Evolutionary conservation across 225 moss, liverwort and hornwort species (phyloP).

Genomic region (Physcomitrium patens): DNA sequence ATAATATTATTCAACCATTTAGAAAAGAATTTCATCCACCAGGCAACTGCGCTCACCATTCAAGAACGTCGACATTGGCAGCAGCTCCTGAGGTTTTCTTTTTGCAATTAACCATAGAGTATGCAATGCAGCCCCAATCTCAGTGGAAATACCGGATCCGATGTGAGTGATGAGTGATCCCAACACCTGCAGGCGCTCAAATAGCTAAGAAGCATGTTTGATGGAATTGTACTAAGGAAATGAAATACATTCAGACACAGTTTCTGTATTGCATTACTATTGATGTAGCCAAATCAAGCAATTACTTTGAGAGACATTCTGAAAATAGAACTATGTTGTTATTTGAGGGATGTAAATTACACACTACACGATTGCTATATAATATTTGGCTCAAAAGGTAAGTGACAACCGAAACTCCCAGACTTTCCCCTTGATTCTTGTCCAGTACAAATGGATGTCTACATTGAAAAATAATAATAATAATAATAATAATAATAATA

Average conservation of each 20-base stretch:
- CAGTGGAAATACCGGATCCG: slow-evolving; percentile 77
- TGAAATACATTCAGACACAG: neutral
- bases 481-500: no score
- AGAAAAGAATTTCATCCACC: neutral
- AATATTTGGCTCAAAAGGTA: neutral
- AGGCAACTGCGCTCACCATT: slow-evolving; percentile 61
- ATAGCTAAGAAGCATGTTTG: neutral
- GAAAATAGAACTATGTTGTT: neutral
- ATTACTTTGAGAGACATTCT: neutral
- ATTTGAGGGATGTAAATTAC: neutral
- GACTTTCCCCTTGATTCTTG: neutral
- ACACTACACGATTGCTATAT: neutral
- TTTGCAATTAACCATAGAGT: slow-evolving; percentile 73
- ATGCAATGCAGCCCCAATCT: slow-evolving; percentile 79
- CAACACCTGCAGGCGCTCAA: slow-evolving; percentile 58
- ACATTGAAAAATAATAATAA: slow-evolving; percentile 6
- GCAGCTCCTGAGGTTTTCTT: slow-evolving; percentile 65
- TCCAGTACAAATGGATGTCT: slow-evolving; percentile 10
- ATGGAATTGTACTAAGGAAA: slow-evolving; percentile 2
- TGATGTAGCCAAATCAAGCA: neutral
- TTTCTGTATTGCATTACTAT: neutral
- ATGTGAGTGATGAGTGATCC: slow-evolving; percentile 87
- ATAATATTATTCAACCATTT: slow-evolving; percentile 15
- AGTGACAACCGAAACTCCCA: neutral
- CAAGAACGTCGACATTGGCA: slow-evolving; percentile 83